Base-by-base conservation (phyloP, 768 basidiomycete genomes). In the Asterophora parasitica region DNA sequence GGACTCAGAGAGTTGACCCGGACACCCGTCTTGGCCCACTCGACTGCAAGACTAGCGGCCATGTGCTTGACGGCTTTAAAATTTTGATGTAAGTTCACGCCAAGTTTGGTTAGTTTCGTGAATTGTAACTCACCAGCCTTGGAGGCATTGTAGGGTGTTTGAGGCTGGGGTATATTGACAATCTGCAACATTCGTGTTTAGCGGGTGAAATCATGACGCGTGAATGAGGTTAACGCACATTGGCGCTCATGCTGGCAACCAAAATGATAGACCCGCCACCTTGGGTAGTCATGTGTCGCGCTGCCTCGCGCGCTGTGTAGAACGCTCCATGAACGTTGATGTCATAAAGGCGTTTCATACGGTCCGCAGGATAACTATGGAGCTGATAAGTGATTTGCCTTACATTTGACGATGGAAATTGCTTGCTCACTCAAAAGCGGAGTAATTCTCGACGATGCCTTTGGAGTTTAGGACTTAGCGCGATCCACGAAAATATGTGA, bases 281-380 rank as follows among this genome's bases (percentile, higher is more conserved):
- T 43, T 77, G 74, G 7, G 84, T 80, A 52, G 94, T 87, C 95
- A 97, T 97, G 67, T 80, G 74, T 55, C 85, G 84, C 38, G 93
- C 94, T 2, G 89, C 94, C 66, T 97, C 93, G 20, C 95, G 84
- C 8, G 95, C 95, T n/a, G 92, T 95, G 70, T 86, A 95, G 72
- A 90, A 94, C 11, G 83, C 82, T 46, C 93, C 94, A 63, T 96
- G 90, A 35, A 97, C 88, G 60, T 97, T 97, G 73, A 97, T 81
- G 59, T 92, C 91, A 62, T 86, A 89, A 46, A 98, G 71, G 46
- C 82, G 79, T 64, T 84, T 85, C 58, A 92, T 81, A 43, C 87
- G 84, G 52, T 92, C 86, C 44, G 83, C 79, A 2, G 94, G 94
- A 69, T 97, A 92, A 38, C 87, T 89, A 48, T 33, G 52, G 17